phyloP scores from a whole-genome alignment of 2,329 filamentous ascomycete genomes.

The Graphiopsis chlorocephala region DNA sequence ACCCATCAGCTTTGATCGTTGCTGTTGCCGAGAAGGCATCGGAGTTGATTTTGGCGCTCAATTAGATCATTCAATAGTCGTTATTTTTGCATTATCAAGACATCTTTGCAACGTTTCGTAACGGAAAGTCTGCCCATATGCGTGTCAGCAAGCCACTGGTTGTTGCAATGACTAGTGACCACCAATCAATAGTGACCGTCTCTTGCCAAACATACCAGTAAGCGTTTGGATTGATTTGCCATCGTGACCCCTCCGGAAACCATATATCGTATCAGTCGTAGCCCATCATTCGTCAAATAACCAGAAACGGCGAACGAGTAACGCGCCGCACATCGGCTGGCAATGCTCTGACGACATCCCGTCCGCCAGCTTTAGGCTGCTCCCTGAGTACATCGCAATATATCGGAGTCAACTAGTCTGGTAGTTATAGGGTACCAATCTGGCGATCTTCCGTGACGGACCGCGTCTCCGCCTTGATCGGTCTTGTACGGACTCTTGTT shows the following conservation, averaged over 20 bases:
- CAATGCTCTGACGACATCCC: background rate
- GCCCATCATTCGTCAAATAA: background rate
- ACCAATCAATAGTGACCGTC: background rate
- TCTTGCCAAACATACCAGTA: background rate
- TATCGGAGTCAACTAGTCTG: background rate
- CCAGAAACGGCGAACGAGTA: background rate
- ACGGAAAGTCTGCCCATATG: background rate
- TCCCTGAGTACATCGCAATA: background rate
- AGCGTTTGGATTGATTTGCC: background rate
- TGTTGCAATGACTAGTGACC: background rate
- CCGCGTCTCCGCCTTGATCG: background rate
- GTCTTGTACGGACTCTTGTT: background rate
- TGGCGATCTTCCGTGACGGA: background rate
- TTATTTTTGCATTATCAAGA: background rate
- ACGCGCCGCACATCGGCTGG: background rate
- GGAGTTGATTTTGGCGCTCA: slow-evolving; percentile 48
- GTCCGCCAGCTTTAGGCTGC: background rate
- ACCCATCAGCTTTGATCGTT: slow-evolving; percentile 65
- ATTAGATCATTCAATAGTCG: background rate
- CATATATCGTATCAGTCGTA: background rate
- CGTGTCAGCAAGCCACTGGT: background rate
- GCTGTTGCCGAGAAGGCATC: slow-evolving; percentile 63
- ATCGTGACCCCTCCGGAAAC: background rate
- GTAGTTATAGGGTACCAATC: background rate
- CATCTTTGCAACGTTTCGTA: background rate